Evolutionary conservation across 2,329 filamentous ascomycete species (phyloP), one percentile per base, ranked within the genome.

Genomic region (Aspergillus pseudoglaucus): DNA sequence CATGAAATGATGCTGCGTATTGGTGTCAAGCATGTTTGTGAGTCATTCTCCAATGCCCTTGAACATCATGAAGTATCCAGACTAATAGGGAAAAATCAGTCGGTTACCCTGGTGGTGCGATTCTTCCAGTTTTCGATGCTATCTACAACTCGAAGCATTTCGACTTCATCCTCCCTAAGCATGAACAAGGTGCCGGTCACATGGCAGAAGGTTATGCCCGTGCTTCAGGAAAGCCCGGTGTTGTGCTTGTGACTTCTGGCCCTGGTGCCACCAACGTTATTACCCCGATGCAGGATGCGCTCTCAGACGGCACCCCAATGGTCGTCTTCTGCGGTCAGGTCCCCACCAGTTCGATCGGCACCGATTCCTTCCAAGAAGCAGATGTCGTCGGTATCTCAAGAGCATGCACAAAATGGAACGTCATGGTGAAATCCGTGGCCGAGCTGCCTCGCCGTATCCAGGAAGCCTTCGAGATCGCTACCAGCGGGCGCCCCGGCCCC

Each of bases 1-100:
- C 90, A 97, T 71, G 91, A 97, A 74, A 97, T 97, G 91, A 96
- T 98, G 90, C 79, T 95, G 53, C 81, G 91, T 64, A 87, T 91
- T 60, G 81, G 78, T 59, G 91, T 98, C 48, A 93, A 96, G 75
- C 89, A 96, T 69, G 81, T 97, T 64, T 97, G 89, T 95, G 78
- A 66, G 88, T 84, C 53, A 59, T 48, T 47, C 42, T 27, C 10
- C 33, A 46, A 39, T 33, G 37, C 18, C 15, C 37, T 32, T 40
- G 6, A 33, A 30, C 25, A 27, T 45, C 39, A 18, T 17, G 20
- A 33, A 44, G 43, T 14, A 57, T 42, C 49, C 6, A 47, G 9
- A 33, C 10, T 18, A 17, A 42, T 33, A 30, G 32, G 33, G 3
- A 12, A 17, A 20, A 35, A 51, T 14, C 53, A 88, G 84, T 90